These are phyloP conservation scores for Dillenia turbinata DNA, from an alignment of 164 flowering plant genomes.

Conservation along the genomic window DNA sequence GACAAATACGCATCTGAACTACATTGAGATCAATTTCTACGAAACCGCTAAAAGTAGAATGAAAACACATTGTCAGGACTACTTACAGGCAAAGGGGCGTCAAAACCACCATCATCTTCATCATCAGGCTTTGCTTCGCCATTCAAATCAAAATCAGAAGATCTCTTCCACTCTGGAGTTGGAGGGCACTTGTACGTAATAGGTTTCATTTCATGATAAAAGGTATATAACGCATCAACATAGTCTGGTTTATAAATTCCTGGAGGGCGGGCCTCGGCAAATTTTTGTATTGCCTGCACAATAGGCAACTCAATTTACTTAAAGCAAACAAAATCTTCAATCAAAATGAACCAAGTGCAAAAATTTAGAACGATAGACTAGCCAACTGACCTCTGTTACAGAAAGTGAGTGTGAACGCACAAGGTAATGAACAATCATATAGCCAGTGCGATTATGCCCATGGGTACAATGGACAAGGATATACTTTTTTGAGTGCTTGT, in stretches of 20 bases:
- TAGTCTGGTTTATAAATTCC: constrained; percentile 96
- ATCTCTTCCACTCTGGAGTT: constrained; percentile 97
- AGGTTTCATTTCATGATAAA: constrained; percentile 89
- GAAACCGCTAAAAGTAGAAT: not conserved
- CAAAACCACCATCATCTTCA: constrained; percentile 74
- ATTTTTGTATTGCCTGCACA: constrained; percentile 68
- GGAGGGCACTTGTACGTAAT: constrained; percentile 68
- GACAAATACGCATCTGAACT: no score
- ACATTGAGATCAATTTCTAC: not conserved
- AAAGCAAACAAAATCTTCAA: not conserved
- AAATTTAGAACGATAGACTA: not conserved
- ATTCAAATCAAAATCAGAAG: constrained; percentile 92
- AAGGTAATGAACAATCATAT: constrained; percentile 85
- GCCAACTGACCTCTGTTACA: constrained; percentile 65
- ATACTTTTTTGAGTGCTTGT: constrained; percentile 65
- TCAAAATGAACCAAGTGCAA: not conserved
- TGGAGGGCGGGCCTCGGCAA: constrained; percentile 91
- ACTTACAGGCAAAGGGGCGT: constrained; percentile 54
- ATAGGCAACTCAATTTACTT: not conserved
- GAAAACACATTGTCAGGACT: not conserved
- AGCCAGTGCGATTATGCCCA: constrained; percentile 99
- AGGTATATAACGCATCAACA: constrained; percentile 74
- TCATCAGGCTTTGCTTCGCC: constrained; percentile 90
- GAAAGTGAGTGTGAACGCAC: constrained; percentile 67
- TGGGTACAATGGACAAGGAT: constrained; percentile 96